phyloP scores from a whole-genome alignment of 1,284 basidiomycete genomes.

The Tilletiopsis washingtonensis region DNA sequence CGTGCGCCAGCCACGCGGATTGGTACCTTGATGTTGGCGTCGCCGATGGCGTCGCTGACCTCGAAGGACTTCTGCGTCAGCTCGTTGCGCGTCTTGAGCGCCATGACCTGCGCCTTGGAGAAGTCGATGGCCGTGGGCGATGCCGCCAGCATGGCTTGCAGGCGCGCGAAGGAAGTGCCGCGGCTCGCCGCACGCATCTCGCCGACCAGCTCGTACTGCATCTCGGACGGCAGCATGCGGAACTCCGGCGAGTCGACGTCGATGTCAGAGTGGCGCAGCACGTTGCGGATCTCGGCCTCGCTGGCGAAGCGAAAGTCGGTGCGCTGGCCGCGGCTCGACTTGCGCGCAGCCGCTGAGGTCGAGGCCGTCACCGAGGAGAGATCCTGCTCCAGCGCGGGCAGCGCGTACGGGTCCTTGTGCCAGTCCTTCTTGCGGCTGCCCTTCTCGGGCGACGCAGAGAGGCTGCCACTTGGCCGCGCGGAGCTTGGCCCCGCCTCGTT shows the following conservation, averaged over 20 bases:
- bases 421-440: constrained; percentile 46
- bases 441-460: constrained; percentile 50
- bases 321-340: constrained; percentile 55
- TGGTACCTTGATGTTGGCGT: constrained; percentile 72
- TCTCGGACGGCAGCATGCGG: constrained; percentile 81
- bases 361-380: constrained; percentile 17
- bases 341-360: constrained; percentile 11
- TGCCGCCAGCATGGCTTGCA: constrained; percentile 79
- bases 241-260: constrained; percentile 54
- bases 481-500: neutral
- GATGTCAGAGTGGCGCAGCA: constrained; percentile 42
- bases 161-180: constrained; percentile 80
- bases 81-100: constrained; percentile 77
- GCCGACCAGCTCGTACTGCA: constrained; percentile 97
- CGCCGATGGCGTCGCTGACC: constrained; percentile 86
- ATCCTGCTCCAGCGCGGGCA: constrained; percentile 37
- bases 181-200: constrained; percentile 87
- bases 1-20: constrained; percentile 89
- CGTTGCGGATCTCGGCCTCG: constrained; percentile 34
- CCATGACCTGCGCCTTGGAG: constrained; percentile 70
- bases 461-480: constrained; percentile 1
- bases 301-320: constrained; percentile 44
- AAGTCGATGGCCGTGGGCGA: constrained; percentile 86
- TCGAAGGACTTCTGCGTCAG: constrained; percentile 89
- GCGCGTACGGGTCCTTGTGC: constrained; percentile 43